Percentiles rank a stretch among this genome's conserved stretches.
phyloP scores from a whole-genome alignment of 306 rosid species.

The Delonix regia region DNA sequence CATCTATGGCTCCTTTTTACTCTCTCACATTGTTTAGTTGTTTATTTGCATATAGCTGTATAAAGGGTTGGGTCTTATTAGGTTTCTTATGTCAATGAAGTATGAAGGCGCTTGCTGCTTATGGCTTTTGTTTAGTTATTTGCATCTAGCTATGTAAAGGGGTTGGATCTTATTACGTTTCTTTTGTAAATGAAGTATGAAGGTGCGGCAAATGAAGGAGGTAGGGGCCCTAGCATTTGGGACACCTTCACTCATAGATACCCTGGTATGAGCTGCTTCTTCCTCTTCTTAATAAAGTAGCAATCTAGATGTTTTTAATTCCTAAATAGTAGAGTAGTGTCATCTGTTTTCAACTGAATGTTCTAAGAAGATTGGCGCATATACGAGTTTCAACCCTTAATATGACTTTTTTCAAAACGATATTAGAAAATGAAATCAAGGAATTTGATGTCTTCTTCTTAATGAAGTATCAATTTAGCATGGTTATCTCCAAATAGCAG shows the following conservation, averaged over 20 bases:
- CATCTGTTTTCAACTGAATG: neutral
- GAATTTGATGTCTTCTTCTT: neutral
- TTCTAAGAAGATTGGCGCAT: neutral
- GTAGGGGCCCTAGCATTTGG: slow-evolving; percentile 70
- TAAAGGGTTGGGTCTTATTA: neutral
- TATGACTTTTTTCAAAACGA: neutral
- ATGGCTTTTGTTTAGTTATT: neutral
- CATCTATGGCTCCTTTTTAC: neutral
- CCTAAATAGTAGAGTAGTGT: neutral
- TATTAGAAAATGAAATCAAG: neutral
- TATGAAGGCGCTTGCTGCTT: slow-evolving; percentile 35
- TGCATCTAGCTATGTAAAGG: neutral
- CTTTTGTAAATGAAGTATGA: slow-evolving; percentile 41
- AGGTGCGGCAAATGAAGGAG: slow-evolving; percentile 65
- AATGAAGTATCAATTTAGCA: neutral
- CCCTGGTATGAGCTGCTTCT: slow-evolving; percentile 43
- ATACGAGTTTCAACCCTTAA: neutral
- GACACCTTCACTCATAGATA: slow-evolving; percentile 62
- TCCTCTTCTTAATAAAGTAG: neutral
- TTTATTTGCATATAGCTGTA: slow-evolving; percentile 1
- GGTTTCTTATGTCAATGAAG: slow-evolving; percentile 16
- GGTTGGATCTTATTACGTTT: neutral
- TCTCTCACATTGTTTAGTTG: neutral
- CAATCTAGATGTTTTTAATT: neutral
- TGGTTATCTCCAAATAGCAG: neutral